These are phyloP conservation scores for Podila minutissima DNA, from an alignment of 192 early-diverging fungal genomes.

Conservation along the genomic window DNA sequence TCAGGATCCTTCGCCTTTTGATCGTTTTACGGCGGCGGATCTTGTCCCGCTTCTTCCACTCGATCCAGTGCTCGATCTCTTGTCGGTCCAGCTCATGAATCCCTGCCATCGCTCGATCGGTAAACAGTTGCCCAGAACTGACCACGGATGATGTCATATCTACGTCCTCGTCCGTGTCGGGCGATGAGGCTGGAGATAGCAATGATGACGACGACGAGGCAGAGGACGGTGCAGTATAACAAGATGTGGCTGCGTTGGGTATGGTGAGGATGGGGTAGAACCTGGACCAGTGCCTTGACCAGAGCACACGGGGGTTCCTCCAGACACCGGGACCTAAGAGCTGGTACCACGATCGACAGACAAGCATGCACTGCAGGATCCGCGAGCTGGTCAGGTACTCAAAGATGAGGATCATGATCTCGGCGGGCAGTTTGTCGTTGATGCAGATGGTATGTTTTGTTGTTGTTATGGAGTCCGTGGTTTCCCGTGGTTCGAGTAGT, in stretches of 20 bases:
- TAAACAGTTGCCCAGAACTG: neutral
- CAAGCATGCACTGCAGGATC: conserved; percentile 29
- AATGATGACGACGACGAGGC: neutral
- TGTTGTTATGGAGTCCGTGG: no score
- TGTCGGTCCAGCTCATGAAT: conserved; percentile 25
- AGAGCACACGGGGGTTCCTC: conserved; percentile 36
- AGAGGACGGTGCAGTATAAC: neutral
- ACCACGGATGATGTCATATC: conserved; percentile 1
- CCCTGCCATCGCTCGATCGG: conserved; percentile 2
- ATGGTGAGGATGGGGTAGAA: conserved; percentile 19
- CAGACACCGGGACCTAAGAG: conserved; percentile 30
- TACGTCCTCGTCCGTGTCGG: neutral
- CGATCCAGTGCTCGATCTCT: conserved; percentile 21
- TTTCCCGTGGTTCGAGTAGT: no score
- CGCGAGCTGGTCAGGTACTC: conserved; percentile 5
- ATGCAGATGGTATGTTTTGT: conserved; percentile 1
- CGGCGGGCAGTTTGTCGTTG: conserved; percentile 18
- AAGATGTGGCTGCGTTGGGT: neutral
- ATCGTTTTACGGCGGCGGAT: neutral
- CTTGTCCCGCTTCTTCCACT: conserved; percentile 18
- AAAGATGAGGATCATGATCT: conserved; percentile 29
- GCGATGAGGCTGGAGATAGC: neutral
- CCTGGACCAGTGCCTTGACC: conserved; percentile 43
- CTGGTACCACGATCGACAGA: conserved; percentile 31
- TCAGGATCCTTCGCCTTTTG: conserved; percentile 1